Percentiles rank a stretch among this genome's conserved stretches.
These are phyloP conservation scores for Xylaria curta DNA, from an alignment of 495 filamentous ascomycete species.

Conservation along the genomic window DNA sequence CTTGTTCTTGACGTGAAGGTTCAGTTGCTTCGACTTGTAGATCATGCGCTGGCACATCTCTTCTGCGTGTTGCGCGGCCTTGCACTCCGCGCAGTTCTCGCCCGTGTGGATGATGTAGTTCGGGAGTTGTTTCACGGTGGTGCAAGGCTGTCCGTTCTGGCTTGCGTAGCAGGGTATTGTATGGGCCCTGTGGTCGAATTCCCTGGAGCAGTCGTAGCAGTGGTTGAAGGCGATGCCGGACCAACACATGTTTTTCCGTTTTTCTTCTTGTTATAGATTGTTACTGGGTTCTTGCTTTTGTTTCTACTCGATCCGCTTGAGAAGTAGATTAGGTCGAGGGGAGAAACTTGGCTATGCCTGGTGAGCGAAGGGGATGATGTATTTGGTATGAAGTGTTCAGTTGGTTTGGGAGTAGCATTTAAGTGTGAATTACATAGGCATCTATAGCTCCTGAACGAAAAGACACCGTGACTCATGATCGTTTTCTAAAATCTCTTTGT, in stretches of 20 bases:
- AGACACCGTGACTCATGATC: background rate
- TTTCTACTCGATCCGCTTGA: background rate
- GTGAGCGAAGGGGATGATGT: background rate
- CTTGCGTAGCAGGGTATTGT: background rate
- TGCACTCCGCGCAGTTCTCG: constrained; percentile 19
- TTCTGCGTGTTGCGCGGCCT: constrained; percentile 1
- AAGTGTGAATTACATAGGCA: background rate
- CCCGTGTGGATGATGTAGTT: constrained; percentile 12
- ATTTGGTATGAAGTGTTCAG: background rate
- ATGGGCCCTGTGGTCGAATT: background rate
- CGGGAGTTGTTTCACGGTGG: background rate
- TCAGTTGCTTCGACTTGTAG: background rate
- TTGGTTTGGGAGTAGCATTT: background rate
- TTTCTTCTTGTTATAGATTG: background rate
- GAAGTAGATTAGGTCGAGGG: background rate
- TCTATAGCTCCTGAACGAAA: background rate
- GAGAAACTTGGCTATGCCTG: background rate
- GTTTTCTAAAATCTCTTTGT: background rate
- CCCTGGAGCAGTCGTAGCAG: constrained; percentile 16
- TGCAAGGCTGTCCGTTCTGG: background rate
- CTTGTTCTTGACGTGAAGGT: background rate
- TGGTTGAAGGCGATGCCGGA: background rate
- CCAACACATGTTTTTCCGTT: constrained; percentile 15
- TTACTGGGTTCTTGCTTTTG: background rate
- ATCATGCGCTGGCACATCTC: constrained; percentile 17